A percentile compares a stretch with the other conserved stretches of the same genome.
phyloP scores from a whole-genome alignment of 1,284 basidiomycete genomes.

The Ganoderma meredithae region DNA sequence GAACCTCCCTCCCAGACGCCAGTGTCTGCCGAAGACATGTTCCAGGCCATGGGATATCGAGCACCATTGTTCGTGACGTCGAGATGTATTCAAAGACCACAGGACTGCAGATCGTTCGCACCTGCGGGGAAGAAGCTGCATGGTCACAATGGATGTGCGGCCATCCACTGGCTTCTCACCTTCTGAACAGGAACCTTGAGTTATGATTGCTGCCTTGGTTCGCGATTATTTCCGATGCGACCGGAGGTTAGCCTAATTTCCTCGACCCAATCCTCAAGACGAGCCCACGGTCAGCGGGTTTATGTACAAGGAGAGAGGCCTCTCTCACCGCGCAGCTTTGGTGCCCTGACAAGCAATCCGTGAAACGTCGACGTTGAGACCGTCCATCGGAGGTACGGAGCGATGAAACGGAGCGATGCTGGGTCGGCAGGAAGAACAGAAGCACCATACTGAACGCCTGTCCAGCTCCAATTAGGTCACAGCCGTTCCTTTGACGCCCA shows the following conservation, averaged over 20 bases:
- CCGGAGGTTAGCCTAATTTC: constrained; percentile 11
- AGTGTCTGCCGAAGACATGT: neutral
- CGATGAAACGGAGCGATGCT: neutral
- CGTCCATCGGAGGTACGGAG: neutral
- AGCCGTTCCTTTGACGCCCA: neutral
- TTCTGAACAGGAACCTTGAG: constrained; percentile 2
- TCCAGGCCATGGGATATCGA: neutral
- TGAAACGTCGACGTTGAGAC: neutral
- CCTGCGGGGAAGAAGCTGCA: constrained; percentile 4
- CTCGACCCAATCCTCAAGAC: neutral
- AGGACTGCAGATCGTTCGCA: constrained; percentile 5
- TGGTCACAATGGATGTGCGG: neutral
- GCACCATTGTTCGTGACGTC: neutral
- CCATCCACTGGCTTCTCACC: neutral
- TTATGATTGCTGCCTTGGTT: constrained; percentile 5
- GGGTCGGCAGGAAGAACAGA: neutral
- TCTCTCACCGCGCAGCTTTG: neutral
- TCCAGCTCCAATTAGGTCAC: too few relatives aligned
- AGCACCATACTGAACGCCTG: constrained; percentile 3
- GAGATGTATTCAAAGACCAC: neutral
- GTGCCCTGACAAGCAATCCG: neutral
- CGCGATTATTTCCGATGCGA: constrained; percentile 4
- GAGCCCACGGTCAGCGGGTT: constrained; percentile 1
- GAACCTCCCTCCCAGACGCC: neutral
- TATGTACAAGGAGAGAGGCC: neutral